Evolutionary conservation across 495 filamentous ascomycete genomes (phyloP).

Genomic region (Peziza echinospora): DNA sequence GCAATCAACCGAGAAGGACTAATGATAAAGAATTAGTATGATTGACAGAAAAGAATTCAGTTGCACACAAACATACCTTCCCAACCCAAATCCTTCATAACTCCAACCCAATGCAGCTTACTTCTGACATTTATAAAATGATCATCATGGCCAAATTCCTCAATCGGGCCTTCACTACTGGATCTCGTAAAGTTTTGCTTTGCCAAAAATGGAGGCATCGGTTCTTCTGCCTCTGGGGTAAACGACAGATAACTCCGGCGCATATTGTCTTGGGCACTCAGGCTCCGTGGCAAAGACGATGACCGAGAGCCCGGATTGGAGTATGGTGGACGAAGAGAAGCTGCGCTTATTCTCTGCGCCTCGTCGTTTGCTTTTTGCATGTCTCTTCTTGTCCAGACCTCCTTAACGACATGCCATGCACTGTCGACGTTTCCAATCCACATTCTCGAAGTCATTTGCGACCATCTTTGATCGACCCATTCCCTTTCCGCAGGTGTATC

Average conservation of each 20-base stretch:
- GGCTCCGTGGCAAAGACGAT: neutral
- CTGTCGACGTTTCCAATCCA: conserved; percentile 52
- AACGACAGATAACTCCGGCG: neutral
- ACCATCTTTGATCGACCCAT: conserved; percentile 52
- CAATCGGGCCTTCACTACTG: neutral
- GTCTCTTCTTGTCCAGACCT: conserved; percentile 36
- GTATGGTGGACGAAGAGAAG: neutral
- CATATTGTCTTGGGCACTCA: neutral
- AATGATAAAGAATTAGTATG: no score
- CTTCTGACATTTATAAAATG: conserved; percentile 46
- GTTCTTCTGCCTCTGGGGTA: neutral
- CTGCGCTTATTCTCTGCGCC: neutral
- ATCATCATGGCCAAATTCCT: conserved; percentile 25
- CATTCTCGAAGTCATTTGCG: conserved; percentile 38
- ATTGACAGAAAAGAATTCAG: no score
- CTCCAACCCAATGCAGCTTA: conserved; percentile 49
- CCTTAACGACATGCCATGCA: conserved; percentile 33
- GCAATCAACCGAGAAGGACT: neutral
- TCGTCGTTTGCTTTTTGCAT: conserved; percentile 2
- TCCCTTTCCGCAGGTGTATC: conserved; percentile 36
- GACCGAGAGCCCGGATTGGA: neutral
- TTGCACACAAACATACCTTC: conserved; percentile 47
- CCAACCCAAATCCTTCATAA: conserved; percentile 65
- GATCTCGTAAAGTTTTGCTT: neutral
- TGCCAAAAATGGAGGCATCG: no score